Conservation (phyloP, 345 rosid species). For the Salix koriyanagi region DNA sequence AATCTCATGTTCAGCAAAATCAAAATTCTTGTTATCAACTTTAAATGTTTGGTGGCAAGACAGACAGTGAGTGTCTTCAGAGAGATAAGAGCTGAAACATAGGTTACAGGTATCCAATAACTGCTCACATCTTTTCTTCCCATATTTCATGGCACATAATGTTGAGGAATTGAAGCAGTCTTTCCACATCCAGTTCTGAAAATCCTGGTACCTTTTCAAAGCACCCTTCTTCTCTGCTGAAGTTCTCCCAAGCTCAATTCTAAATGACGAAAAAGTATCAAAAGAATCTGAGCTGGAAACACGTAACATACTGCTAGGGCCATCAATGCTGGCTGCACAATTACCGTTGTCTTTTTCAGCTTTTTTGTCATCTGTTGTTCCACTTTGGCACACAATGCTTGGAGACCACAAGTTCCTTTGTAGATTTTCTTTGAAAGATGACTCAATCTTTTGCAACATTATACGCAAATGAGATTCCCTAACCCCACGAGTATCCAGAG, state of each 20-base stretch:
- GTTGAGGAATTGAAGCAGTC: slow-evolving; percentile 52
- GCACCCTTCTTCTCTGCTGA: slow-evolving; percentile 58
- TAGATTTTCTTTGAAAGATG: slow-evolving; percentile 63
- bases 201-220: slow-evolving; percentile 65
- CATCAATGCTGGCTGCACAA: slow-evolving; percentile 35
- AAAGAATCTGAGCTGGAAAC: slow-evolving; percentile 44
- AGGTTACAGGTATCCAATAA: slow-evolving; percentile 61
- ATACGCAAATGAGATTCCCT: slow-evolving; percentile 92
- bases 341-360: slow-evolving; percentile 43
- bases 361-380: slow-evolving; percentile 33
- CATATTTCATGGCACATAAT: slow-evolving; percentile 49
- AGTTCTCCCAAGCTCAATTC: slow-evolving; percentile 74
- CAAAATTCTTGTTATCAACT: slow-evolving; percentile 25
- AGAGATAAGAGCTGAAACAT: slow-evolving; percentile 51
- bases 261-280: slow-evolving; percentile 53
- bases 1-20: slow-evolving; percentile 36
- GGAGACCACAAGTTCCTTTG: slow-evolving; percentile 32
- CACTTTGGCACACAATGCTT: slow-evolving; percentile 24
- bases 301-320: slow-evolving; percentile 61
- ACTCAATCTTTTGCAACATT: slow-evolving; percentile 82
- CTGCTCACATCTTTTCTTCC: slow-evolving; percentile 50
- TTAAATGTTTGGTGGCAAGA: slow-evolving; percentile 64
- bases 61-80: slow-evolving; percentile 52
- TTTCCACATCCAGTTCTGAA: slow-evolving; percentile 78
- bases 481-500: slow-evolving; percentile 83